A percentile compares a stretch with the other conserved stretches of the same genome.
Evolutionary conservation across 2,329 filamentous ascomycete genomes (phyloP).

Genomic region (Pseudocercospora fijiensis): DNA sequence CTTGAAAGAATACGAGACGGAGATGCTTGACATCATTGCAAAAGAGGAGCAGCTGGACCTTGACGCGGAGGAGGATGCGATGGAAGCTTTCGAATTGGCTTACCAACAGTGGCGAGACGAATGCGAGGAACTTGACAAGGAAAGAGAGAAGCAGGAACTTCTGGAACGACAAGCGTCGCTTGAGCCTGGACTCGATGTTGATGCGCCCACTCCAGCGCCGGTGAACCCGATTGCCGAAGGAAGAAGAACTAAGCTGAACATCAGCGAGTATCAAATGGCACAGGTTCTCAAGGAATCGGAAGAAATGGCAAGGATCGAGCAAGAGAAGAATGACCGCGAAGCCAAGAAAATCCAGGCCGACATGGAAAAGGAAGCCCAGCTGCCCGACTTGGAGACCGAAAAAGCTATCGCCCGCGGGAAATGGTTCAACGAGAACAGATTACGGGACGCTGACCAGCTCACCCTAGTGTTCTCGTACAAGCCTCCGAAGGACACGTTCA

Average conservation of each 20-base stretch:
- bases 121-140: conserved; percentile 44
- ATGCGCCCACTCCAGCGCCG: conserved; percentile 37
- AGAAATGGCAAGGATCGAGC: conserved; percentile 68
- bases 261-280: conserved; percentile 70
- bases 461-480: conserved; percentile 70
- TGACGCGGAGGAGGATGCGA: conserved; percentile 33
- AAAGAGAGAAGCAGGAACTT: conserved; percentile 42
- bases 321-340: conserved; percentile 53
- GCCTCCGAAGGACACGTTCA: conserved; percentile 73
- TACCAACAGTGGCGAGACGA: conserved; percentile 46
- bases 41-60: conserved; percentile 32
- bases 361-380: conserved; percentile 72
- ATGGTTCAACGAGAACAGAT: conserved; percentile 66
- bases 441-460: conserved; percentile 63
- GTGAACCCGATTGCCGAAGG: conserved; percentile 52
- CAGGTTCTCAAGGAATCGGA: conserved; percentile 70
- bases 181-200: conserved; percentile 46
- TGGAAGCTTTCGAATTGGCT: conserved; percentile 38
- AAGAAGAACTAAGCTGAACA: conserved; percentile 58
- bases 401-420: conserved; percentile 59
- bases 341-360: conserved; percentile 68
- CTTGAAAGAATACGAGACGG: conserved; percentile 38
- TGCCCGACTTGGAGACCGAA: conserved; percentile 67
- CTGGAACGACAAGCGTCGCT: conserved; percentile 38
- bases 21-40: conserved; percentile 36